Evolutionary conservation across 257 asterid species (phyloP).

Genomic region (Petrea volubilis): DNA sequence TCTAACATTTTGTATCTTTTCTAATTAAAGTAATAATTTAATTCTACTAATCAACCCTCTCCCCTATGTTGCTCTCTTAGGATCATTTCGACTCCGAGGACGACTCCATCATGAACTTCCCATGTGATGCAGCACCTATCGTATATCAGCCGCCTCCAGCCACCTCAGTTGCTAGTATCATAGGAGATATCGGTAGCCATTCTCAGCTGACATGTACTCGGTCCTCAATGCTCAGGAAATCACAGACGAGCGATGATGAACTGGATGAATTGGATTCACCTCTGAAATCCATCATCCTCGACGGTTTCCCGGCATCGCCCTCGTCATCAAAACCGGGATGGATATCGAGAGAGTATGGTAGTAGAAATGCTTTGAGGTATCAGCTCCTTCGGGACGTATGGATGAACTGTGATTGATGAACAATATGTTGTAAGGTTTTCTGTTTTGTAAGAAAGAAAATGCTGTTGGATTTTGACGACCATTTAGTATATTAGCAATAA

Average conservation of each 20-base stretch:
- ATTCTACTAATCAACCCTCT: neutral
- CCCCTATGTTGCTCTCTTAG: slow-evolving; percentile 13
- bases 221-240: slow-evolving; percentile 69
- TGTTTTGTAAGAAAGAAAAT: neutral
- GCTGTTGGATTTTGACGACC: neutral
- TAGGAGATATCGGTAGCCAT: slow-evolving; percentile 44
- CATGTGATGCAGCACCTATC: slow-evolving; percentile 61
- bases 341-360: slow-evolving; percentile 37
- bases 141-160: slow-evolving; percentile 56
- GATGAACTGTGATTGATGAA: slow-evolving; percentile 38
- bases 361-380: slow-evolving; percentile 54
- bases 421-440: neutral
- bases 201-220: slow-evolving; percentile 52
- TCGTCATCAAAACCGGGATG: slow-evolving; percentile 36
- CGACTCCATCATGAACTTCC: slow-evolving; percentile 53
- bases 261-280: slow-evolving; percentile 76
- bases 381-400: slow-evolving; percentile 71
- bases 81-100: slow-evolving; percentile 53
- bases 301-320: slow-evolving; percentile 34
- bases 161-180: slow-evolving; percentile 40
- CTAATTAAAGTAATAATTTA: neutral
- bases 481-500: too few relatives aligned
- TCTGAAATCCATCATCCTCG: slow-evolving; percentile 43
- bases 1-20: too few relatives aligned
- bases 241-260: slow-evolving; percentile 81